Evolutionary conservation across 108 stramenopile genomes (phyloP), one percentile per base, ranked within the genome.

Genomic region (Schizochytrium sp.): DNA sequence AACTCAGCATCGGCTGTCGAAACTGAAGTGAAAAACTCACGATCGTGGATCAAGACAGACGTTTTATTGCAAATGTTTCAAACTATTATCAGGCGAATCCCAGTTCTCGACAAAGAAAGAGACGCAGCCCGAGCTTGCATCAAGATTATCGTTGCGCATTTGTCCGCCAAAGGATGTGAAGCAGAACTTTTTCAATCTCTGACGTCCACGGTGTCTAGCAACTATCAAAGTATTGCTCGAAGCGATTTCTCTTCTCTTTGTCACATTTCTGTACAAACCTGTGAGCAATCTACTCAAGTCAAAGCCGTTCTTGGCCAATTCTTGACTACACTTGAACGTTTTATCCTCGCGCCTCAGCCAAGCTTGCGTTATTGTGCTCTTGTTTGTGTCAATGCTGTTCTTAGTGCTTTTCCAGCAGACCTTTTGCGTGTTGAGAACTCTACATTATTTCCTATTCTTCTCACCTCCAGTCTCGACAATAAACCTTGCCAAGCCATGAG

Each of bases 351-450:
- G 50, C 76, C 76, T 5, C 50, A 55, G 47, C 2, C 76, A 42
- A 53, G 0, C 15, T n/a, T 83, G 45, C 76, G 76, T 5, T 83
- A 83, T 53, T 47, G 76, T 7, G 76, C 76, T 19, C 45, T 50
- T 83, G 50, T 83, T 40, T 83, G 76, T 40, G 40, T 83, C 45
- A 47, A 83, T 53, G 76, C 76, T 28, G 53, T 55, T 7, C 5
- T 83, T 3, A 5, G 5, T 7, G 10, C 76, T 5, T 40, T 83
- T 2, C 76, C 76, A 10, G 50, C 53, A 38, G 76, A 83, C 10
- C 5, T 83, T 0, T 12, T 83, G 7, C 10, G 53, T 28, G 53
- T 50, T 5, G n/a, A 55, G 3, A 28, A 83, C 15, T 55, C 50
- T n/a, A 10, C 47, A 40, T n/a, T 83, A 17, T 83, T 83, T 28